phyloP scores from a whole-genome alignment of 1,139 yeast genomes.

The Yamadazyma atlantica region DNA sequence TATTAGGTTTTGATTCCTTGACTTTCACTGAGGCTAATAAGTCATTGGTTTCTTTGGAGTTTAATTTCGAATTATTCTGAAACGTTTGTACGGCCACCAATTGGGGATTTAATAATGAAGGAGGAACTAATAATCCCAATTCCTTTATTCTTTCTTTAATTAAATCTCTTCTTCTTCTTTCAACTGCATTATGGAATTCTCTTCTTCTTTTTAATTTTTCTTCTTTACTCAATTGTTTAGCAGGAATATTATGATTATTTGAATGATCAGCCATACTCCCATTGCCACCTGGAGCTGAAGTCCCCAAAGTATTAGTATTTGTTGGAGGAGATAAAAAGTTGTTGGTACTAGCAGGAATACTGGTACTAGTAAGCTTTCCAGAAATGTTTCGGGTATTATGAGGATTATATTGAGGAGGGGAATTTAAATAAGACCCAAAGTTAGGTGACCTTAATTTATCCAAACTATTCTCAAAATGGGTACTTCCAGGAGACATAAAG shows the following conservation, averaged over 20 bases:
- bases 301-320: conserved; percentile 19
- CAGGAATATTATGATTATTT: conserved; percentile 19
- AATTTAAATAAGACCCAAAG: conserved; percentile 31
- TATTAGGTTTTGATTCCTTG: conserved; percentile 71
- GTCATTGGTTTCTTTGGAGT: conserved; percentile 37
- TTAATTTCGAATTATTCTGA: conserved; percentile 35
- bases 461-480: conserved; percentile 22
- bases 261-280: conserved; percentile 7
- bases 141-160: conserved; percentile 77
- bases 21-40: conserved; percentile 41
- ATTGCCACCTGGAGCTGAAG: conserved; percentile 24
- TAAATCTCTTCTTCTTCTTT: conserved; percentile 73
- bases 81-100: conserved; percentile 47
- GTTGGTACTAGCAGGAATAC: conserved; percentile 24
- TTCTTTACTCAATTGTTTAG: conserved; percentile 60
- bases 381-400: conserved; percentile 8
- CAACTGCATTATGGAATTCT: conserved; percentile 81
- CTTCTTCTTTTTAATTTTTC: conserved; percentile 68
- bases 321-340: conserved; percentile 28
- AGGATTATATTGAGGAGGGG: conserved; percentile 32
- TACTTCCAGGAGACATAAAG: conserved; percentile 22
- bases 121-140: conserved; percentile 69
- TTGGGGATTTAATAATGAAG: conserved; percentile 57
- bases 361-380: conserved; percentile 19
- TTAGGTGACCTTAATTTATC: conserved; percentile 34